These are phyloP conservation scores for Verticillium dahliae DNA, from an alignment of 2,329 filamentous ascomycete genomes.

Conservation along the genomic window DNA sequence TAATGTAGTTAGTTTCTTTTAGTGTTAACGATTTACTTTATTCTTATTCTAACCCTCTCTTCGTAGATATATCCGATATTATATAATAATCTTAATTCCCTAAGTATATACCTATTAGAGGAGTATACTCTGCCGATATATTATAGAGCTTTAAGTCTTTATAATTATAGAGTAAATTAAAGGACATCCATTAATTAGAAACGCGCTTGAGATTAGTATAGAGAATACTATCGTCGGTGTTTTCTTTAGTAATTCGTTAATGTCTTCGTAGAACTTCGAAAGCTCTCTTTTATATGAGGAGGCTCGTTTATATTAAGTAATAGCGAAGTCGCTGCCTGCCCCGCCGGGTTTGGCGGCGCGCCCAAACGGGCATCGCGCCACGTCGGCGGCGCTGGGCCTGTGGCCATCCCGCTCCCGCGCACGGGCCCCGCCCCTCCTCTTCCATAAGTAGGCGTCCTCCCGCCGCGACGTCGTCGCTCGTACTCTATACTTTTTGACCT, in stretches of 20 bases:
- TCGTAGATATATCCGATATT: slow-evolving; percentile 6
- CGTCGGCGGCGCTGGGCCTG: neutral
- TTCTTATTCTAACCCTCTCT: neutral
- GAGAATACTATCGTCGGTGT: neutral
- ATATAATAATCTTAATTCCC: slow-evolving; percentile 7
- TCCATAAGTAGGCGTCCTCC: neutral
- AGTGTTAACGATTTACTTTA: neutral
- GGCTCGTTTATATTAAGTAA: no score
- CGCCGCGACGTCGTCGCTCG: neutral
- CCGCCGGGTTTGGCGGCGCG: neutral
- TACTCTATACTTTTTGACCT: neutral
- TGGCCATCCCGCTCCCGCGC: neutral
- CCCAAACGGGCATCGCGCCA: neutral
- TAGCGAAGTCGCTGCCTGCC: neutral
- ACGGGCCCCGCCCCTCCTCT: neutral
- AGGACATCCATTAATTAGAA: slow-evolving; percentile 3
- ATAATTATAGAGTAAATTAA: slow-evolving; percentile 8
- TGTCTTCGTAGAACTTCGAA: slow-evolving; percentile 5
- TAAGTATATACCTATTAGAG: slow-evolving; percentile 7
- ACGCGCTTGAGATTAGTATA: neutral
- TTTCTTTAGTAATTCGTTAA: slow-evolving; percentile 8
- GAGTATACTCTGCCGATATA: slow-evolving; percentile 1
- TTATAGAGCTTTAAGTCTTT: slow-evolving; percentile 3
- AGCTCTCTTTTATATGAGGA: slow-evolving; percentile 4
- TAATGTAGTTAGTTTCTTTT: slow-evolving; percentile 6